These are phyloP conservation scores for Chimonanthus salicifolius DNA, from an alignment of 164 flowering plant genomes.

Conservation along the genomic window DNA sequence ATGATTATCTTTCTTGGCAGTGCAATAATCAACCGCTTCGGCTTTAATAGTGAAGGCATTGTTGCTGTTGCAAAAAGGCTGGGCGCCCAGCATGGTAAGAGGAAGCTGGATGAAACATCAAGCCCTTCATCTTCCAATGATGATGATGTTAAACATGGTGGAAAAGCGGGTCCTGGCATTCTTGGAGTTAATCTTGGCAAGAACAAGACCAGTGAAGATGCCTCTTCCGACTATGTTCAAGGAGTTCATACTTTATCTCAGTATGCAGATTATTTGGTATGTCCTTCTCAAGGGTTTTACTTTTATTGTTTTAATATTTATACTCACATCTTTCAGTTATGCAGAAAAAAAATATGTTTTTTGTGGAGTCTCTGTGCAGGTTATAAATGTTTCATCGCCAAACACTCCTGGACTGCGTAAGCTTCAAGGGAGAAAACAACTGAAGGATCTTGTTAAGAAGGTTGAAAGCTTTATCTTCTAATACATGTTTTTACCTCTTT, in stretches of 20 bases:
- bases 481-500: background rate
- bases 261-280: slow-evolving; percentile 98
- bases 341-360: background rate
- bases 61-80: slow-evolving; percentile 86
- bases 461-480: slow-evolving; percentile 25
- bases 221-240: slow-evolving; percentile 91
- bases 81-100: slow-evolving; percentile 97
- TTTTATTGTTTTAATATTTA: too few species aligned
- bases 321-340: too few species aligned
- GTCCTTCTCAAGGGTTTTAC: slow-evolving; percentile 1
- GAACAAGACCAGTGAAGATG: slow-evolving; percentile 97
- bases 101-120: slow-evolving; percentile 78
- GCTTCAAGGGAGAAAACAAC: slow-evolving; percentile 94
- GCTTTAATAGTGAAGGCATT: slow-evolving; percentile 97
- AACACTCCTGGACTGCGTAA: slow-evolving; percentile 96
- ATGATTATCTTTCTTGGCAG: slow-evolving; percentile 42
- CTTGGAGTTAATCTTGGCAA: slow-evolving; percentile 97
- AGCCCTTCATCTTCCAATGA: slow-evolving; percentile 44
- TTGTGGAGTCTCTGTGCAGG: slow-evolving; percentile 34
- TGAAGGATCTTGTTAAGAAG: slow-evolving; percentile 94
- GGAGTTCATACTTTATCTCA: slow-evolving; percentile 97
- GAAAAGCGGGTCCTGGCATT: slow-evolving; percentile 98
- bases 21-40: slow-evolving; percentile 86
- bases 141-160: slow-evolving; percentile 70
- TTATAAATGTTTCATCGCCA: slow-evolving; percentile 94